Evolutionary conservation across 257 asterid species (phyloP).

Genomic region (Jacaranda copaia): DNA sequence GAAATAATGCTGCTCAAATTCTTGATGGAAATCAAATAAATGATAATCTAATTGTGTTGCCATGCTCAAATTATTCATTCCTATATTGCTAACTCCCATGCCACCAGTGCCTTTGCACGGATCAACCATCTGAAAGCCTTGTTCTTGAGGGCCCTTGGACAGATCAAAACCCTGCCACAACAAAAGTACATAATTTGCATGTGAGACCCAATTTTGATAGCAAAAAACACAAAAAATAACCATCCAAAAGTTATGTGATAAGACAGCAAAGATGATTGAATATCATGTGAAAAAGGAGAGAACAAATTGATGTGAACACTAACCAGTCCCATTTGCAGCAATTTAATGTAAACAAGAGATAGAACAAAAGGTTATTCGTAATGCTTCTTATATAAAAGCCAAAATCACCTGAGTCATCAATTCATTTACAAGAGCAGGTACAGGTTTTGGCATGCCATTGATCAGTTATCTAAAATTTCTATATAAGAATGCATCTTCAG

Average conservation of each 20-base stretch:
- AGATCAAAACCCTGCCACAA: constrained; percentile 58
- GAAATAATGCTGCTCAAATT: constrained; percentile 68
- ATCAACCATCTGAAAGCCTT: constrained; percentile 56
- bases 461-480: background rate
- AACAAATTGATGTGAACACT: no score
- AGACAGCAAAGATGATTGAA: background rate
- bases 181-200: constrained; percentile 6
- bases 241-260: background rate
- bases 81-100: constrained; percentile 53
- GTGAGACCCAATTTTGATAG: constrained; percentile 7
- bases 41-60: constrained; percentile 59
- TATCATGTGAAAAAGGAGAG: no score
- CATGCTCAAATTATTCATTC: constrained; percentile 44
- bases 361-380: no score
- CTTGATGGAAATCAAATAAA: constrained; percentile 58
- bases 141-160: constrained; percentile 56
- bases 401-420: background rate
- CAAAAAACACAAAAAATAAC: background rate
- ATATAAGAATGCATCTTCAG: background rate
- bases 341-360: no score
- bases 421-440: background rate
- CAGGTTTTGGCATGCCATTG: background rate
- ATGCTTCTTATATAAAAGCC: no score
- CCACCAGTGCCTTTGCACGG: constrained; percentile 52
- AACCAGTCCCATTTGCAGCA: no score